Base-by-base conservation (phyloP, 768 basidiomycete species). In the Podaxis sp. region DNA sequence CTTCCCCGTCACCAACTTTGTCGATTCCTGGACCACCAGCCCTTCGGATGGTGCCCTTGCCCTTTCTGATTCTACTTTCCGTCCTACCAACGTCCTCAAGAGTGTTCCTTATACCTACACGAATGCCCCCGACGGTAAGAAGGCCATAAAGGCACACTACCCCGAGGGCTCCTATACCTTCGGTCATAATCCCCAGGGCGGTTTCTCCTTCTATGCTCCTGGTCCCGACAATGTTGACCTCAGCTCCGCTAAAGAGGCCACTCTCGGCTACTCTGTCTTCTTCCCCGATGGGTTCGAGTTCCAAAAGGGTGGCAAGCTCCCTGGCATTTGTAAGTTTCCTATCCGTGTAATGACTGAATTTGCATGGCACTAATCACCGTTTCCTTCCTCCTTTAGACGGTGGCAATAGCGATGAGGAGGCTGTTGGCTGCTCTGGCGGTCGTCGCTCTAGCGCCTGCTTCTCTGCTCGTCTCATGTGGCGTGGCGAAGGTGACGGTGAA, bases 391-490 rank as follows among this genome's bases (percentile, higher is more conserved):
- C 20, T 6, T 36, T 65, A 86, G 84, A 83, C 68, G 87, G 87
- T 53, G 89, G 88, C 8, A 75, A 86, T 69, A 75, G 68, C 59
- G 76, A 76, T 2, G 77, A 75, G 3, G 75, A 71, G 6, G 81
- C 88, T 4, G 72, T 80, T 38, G 70, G 75, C 53, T 90, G 88
- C 77, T 87, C 87, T 13, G 89, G 89, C 48, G 89, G 89, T 3
- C 74, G 86, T 49, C 82, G 85, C 50, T 75, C 80, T 24, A 69
- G 78, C 40, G 69, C 69, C 1, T 89, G 88, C 79, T 88, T 87
- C 77, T 86, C 84, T 28, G 80, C 81, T 24, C 84, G 88, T 65
- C 75, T 89, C 41, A 90, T 91, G 89, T 90, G 87, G 86, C 82
- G 87, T 58, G 69, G 72, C 2, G 73, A 79, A 5, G 88, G 86